Base-by-base conservation (phyloP, 2,329 filamentous ascomycete genomes). In the Sporothrix protearum region DNA sequence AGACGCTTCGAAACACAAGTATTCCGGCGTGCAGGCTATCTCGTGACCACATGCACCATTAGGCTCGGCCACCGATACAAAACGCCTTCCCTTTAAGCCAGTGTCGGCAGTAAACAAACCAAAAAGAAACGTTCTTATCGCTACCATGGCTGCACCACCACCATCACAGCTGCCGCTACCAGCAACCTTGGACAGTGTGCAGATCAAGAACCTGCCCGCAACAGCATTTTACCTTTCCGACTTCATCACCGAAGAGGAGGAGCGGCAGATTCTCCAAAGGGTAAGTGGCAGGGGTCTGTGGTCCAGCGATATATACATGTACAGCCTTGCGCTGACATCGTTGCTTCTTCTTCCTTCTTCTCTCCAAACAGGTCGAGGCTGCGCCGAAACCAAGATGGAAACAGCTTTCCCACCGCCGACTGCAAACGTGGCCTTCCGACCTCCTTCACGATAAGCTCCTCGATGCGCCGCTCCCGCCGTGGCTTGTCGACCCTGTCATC, bases 401-500 rank as follows among this genome's bases (percentile, higher is more conserved):
- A 74, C 86, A 91, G 67, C 90, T 99, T 71, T 89, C 91, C n/a
- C 93, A 94, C 80, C 92, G 96, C 71, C 91, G 95, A 55, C 88
- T 99, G 0, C 94, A 98, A 84, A 93, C 93, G 0, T 93, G 94
- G 86, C 96, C 95, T 1, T 96, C 92, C 2, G 88, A 93, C 71
- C 87, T 98, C 10, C 91, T 93, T 47, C 87, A 89, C 70, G 87
- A 97, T 79, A 91, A 88, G 19, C 87, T 99, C 0, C 85, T 98
- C 30, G 89, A 90, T 69, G 85, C 90, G 2, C 85, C 90, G 7
- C 84, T 98, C 7, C 94, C 95, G 16, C 67, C 82, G 6, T 98
- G 93, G 89, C 88, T 98, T 6, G 81, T 85, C 47, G 82, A 86
- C 0, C 93, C 93, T 2, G 83, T 97, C 63, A 81, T 96, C 68